Base-by-base conservation (phyloP, 495 filamentous ascomycete species). In the Apiosordaria backusii region DNA sequence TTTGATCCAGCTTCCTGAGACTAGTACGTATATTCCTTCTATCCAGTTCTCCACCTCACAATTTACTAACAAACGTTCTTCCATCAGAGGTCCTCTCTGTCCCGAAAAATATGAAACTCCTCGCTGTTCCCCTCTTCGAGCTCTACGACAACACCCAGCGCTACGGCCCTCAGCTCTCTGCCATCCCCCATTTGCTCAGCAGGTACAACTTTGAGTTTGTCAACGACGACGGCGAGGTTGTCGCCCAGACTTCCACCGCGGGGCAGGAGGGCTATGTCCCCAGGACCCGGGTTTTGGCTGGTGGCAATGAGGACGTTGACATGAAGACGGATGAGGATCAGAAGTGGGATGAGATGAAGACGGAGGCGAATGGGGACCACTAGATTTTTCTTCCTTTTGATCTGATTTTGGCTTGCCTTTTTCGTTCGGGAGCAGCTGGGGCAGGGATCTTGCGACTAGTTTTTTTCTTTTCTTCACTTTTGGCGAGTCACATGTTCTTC, bases 41-140 rank as follows among this genome's bases (percentile, higher is more conserved):
- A 18, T 15, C 25, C 19, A 16, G 40, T 16, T 13, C 45, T 53
- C n/a, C 10, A 40, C 27, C 22, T 16, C 26, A 4, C 6, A 59
- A 16, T 29, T 6, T 66, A 61, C 70, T 76, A 72, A 77, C 68
- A 25, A 57, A 25, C 52, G 40, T 26, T 57, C 61, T 50, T 55
- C 15, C 19, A 29, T 61, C 71, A 97, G 93, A 97, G 82, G 90
- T 98, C n/a, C 86, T 99, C 55, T 92, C 88, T 71, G 96, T 98
- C 19, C 95, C 95, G 1, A 99, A 99, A 84, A 99, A 99, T 81
- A 98, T 99, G 95, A 99, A 99, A 76, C 86, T 99, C 6, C 87
- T 99, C 24, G 95, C 95, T 13, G 95, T 99, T 2, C 95, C 95
- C 4, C 83, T 99, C 0, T 99, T 61, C 78, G 95, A 99, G 79